phyloP scores from a whole-genome alignment of 2,329 filamentous ascomycete species.

The Pseudogymnoascus sp. region DNA sequence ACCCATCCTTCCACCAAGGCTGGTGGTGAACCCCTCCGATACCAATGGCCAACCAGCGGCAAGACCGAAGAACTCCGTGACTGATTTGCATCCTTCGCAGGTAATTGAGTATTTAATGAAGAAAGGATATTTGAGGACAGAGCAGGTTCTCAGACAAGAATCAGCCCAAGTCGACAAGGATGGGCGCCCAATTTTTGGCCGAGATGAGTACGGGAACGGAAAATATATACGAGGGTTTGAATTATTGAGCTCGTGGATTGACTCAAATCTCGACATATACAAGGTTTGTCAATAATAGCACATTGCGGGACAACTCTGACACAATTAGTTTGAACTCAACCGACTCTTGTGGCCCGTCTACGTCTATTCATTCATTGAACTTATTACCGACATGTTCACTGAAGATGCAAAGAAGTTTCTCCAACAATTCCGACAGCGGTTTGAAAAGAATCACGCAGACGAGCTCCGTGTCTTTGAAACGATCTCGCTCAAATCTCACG shows the following conservation, averaged over 20 bases:
- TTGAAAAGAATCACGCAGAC: conserved; percentile 70
- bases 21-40: neutral
- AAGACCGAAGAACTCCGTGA: neutral
- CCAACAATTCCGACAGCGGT: conserved; percentile 56
- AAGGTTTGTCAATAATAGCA: conserved; percentile 51
- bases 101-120: conserved; percentile 94
- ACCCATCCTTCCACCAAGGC: neutral
- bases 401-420: conserved; percentile 70
- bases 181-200: conserved; percentile 62
- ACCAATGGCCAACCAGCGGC: neutral
- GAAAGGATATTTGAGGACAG: conserved; percentile 86
- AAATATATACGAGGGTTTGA: conserved; percentile 72
- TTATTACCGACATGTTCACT: conserved; percentile 64
- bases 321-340: conserved; percentile 65
- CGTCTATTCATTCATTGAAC: conserved; percentile 81
- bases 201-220: conserved; percentile 60
- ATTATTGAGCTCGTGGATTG: conserved; percentile 72
- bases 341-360: conserved; percentile 91
- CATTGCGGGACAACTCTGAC: conserved; percentile 17
- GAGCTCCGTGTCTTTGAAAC: conserved; percentile 69
- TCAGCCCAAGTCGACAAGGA: conserved; percentile 75
- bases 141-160: conserved; percentile 86
- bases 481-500: conserved; percentile 69
- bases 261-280: conserved; percentile 88
- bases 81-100: conserved; percentile 31